Evolutionary conservation across 176 grass and related monocot species (phyloP).

Genomic region (Avena eriantha): DNA sequence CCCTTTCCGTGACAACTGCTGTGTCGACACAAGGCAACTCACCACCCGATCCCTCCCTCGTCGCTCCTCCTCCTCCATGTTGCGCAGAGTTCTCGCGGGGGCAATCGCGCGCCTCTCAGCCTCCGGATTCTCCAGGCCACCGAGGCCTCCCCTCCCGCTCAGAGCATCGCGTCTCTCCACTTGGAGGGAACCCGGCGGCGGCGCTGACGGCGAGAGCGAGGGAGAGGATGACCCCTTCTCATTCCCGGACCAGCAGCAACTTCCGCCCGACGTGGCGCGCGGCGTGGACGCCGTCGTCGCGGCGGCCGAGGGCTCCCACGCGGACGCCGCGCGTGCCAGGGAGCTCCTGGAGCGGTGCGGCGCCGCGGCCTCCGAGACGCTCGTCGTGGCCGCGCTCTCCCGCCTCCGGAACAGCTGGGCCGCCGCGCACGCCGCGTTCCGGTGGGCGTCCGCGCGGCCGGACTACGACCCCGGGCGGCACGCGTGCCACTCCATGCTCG

Average conservation of each 20-base stretch:
- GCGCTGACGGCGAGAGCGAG: not conserved
- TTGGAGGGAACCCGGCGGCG: not conserved
- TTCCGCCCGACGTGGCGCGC: constrained; percentile 41
- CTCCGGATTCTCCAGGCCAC: constrained; percentile 2
- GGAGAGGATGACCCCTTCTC: constrained; percentile 56
- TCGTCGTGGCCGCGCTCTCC: constrained; percentile 64
- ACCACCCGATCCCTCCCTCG: not conserved
- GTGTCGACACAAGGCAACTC: too few relatives aligned
- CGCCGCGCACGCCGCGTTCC: constrained; percentile 72
- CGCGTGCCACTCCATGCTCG: constrained; percentile 80
- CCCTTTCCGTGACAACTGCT: too few relatives aligned
- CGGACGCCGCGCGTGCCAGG: constrained; percentile 37
- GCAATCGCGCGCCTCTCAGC: constrained; percentile 15
- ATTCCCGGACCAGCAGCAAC: constrained; percentile 46
- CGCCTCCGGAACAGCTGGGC: constrained; percentile 80
- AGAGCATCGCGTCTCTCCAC: constrained; percentile 17
- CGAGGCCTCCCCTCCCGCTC: constrained; percentile 14
- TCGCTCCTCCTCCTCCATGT: constrained; percentile 47
- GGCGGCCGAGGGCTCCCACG: constrained; percentile 43
- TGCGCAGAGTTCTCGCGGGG: constrained; percentile 43
- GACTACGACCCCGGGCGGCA: constrained; percentile 58
- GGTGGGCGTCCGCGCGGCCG: constrained; percentile 64
- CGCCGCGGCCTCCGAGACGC: constrained; percentile 58
- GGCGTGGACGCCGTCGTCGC: constrained; percentile 59
- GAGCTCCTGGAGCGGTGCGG: constrained; percentile 56